Percentiles rank a stretch among this genome's conserved stretches.
These are phyloP conservation scores for Penicillium sumatraense DNA, from an alignment of 2,329 filamentous ascomycete genomes.

Conservation along the genomic window DNA sequence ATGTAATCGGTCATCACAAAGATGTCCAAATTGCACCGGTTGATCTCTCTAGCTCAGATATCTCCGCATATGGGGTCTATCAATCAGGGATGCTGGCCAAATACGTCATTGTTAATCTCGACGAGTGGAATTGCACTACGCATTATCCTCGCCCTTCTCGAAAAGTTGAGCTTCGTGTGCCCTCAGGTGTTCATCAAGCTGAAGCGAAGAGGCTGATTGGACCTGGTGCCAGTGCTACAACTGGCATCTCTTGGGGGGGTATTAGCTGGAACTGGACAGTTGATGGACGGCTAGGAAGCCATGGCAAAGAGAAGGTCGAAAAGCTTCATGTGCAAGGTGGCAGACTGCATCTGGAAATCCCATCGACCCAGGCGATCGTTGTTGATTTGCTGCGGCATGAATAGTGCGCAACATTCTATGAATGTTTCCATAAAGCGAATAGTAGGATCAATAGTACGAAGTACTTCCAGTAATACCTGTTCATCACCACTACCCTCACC, in stretches of 20 bases:
- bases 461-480: too few species aligned
- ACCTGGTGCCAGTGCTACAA: constrained; percentile 11
- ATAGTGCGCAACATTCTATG: not conserved
- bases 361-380: constrained; percentile 11
- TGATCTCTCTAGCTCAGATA: constrained; percentile 5
- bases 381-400: not conserved
- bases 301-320: not conserved
- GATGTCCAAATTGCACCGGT: constrained; percentile 13
- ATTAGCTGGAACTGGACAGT: constrained; percentile 18
- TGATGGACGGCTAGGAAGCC: constrained; percentile 9
- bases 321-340: not conserved
- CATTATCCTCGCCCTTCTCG: constrained; percentile 12
- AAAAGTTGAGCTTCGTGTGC: constrained; percentile 2
- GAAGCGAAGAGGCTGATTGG: constrained; percentile 10
- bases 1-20: constrained; percentile 14
- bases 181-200: not conserved
- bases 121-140: constrained; percentile 19
- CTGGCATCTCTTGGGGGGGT: constrained; percentile 14
- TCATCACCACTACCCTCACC: too few species aligned
- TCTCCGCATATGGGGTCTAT: constrained; percentile 18
- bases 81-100: constrained; percentile 9
- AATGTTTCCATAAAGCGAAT: not conserved
- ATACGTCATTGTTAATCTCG: constrained; percentile 17
- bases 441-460: too few species aligned
- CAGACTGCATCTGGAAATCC: not conserved